Base-by-base conservation (phyloP, 106 monocot species). In the Dendrobium chrysotoxum region DNA sequence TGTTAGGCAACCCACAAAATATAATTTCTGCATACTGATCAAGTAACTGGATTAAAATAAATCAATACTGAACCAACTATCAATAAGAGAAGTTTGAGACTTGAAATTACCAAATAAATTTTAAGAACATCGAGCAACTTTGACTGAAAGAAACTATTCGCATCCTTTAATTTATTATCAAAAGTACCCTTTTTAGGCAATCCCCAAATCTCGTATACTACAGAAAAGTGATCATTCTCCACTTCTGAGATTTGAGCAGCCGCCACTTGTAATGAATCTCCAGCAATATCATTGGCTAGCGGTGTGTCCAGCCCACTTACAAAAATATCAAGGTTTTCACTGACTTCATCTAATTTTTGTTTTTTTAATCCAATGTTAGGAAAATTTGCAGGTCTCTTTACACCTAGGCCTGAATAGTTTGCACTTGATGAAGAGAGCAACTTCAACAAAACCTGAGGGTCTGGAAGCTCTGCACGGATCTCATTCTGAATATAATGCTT, bases 371-470 rank as follows among this genome's bases (percentile, higher is more conserved):
- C 66, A 78, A 39, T 40, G 66, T 80, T 76, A 64, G 83, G 41
- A 61, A 79, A 78, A 79, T 85, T n/a, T 26, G 79, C 58, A 44
- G 79, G 38, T 84, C 91, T 94, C 77, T 98, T 95, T 77, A 80
- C 80, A 64, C 78, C 82, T 4, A 4, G 35, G n/a, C 25, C 53
- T 38, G 88, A 82, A 81, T 78, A 50, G 57, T 82, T 87, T 35
- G 71, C 39, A 72, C 75, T 82, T 45, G 81, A 68, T 75, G 87
- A 87, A 28, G 90, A 78, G 28, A 92, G 87, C 70, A 95, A 84
- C 81, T 92, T 92, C 45, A 91, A 76, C 55, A 95, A 50, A 79
- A 95, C 92, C 85, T 98, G 98, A 28, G 85, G 84, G 84, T 95
- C 98, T 79, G 98, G 98, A 23, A 98, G 79, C 21, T 80, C 38